Evolutionary conservation across 192 early-diverging fungal genomes (phyloP).

Genomic region (Pilaira anomala): DNA sequence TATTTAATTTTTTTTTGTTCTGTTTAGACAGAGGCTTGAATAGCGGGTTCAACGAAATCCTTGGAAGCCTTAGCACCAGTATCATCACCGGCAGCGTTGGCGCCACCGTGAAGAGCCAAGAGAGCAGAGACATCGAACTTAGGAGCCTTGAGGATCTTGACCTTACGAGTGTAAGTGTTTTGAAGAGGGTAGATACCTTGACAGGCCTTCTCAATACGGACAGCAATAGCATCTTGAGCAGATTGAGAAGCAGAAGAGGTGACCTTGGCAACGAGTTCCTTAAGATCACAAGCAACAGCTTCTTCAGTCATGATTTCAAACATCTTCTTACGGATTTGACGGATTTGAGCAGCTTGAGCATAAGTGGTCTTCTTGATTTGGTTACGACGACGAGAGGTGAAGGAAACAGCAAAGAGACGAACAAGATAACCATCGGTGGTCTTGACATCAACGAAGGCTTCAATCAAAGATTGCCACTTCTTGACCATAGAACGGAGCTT

Average conservation of each 20-base stretch:
- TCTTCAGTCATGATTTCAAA: constrained; percentile 95
- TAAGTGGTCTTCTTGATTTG: constrained; percentile 98
- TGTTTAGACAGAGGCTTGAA: constrained; percentile 64
- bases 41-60: constrained; percentile 86
- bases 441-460: constrained; percentile 98
- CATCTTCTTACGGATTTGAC: constrained; percentile 99
- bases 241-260: constrained; percentile 54
- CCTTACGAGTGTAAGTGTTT: constrained; percentile 95
- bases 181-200: constrained; percentile 98
- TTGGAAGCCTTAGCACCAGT: constrained; percentile 66
- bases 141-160: constrained; percentile 98
- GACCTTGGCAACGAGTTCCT: constrained; percentile 94
- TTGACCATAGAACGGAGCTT: constrained; percentile 98
- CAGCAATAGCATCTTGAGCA: constrained; percentile 86
- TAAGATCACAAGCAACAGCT: constrained; percentile 86
- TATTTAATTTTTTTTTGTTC: neutral
- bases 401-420: constrained; percentile 90
- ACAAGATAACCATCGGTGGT: constrained; percentile 99
- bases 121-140: constrained; percentile 96
- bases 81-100: constrained; percentile 72
- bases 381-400: constrained; percentile 90
- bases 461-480: constrained; percentile 98
- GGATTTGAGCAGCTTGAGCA: constrained; percentile 95
- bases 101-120: constrained; percentile 93
- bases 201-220: constrained; percentile 95